A percentile compares a stretch with the other conserved stretches of the same genome.
These are phyloP conservation scores for Boletus subparvulus DNA, from an alignment of 768 basidiomycete genomes.

Conservation along the genomic window DNA sequence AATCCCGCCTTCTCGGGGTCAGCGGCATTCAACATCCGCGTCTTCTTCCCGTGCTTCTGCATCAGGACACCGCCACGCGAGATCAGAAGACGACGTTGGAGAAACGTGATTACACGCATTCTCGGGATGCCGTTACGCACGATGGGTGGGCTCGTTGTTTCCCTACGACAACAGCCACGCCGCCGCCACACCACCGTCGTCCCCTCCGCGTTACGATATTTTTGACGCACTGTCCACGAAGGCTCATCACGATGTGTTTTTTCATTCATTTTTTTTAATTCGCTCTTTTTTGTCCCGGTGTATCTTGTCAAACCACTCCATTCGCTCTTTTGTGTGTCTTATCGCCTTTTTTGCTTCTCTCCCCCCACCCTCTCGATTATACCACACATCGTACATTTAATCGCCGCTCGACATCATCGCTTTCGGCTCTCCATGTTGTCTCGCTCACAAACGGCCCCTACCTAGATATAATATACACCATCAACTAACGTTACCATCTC, in stretches of 20 bases:
- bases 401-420: constrained; percentile 9
- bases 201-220: constrained; percentile 15
- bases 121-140: constrained; percentile 18
- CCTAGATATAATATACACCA: not conserved
- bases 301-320: not conserved
- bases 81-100: constrained; percentile 20
- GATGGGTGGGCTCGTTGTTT: not conserved
- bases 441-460: constrained; percentile 1
- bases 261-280: not conserved
- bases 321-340: constrained; percentile 3
- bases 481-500: not conserved
- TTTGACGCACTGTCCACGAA: constrained; percentile 26
- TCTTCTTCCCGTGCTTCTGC: constrained; percentile 13
- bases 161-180: not conserved
- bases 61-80: constrained; percentile 13
- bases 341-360: not conserved
- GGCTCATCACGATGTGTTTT: constrained; percentile 21
- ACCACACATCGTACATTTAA: constrained; percentile 26
- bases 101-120: constrained; percentile 16
- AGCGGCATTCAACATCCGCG: constrained; percentile 14
- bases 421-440: constrained; percentile 27
- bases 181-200: not conserved
- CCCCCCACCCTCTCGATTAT: not conserved
- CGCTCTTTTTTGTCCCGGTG: not conserved
- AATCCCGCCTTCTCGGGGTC: constrained; percentile 18